Conservation (phyloP, 1,284 basidiomycete species). For the Heterobasidion occidentale region DNA sequence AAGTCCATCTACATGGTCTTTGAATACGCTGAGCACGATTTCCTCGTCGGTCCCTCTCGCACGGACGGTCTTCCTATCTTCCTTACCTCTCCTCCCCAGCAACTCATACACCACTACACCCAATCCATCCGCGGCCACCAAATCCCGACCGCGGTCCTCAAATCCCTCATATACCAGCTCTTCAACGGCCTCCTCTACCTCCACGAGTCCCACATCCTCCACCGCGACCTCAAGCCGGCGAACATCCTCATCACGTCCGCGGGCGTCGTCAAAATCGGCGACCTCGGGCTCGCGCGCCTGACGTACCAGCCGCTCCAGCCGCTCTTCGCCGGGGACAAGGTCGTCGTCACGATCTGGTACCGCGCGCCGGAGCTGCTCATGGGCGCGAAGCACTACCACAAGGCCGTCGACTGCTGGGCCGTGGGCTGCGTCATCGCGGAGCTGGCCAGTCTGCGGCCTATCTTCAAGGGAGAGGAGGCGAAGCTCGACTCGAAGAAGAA, state of each 20-base stretch:
- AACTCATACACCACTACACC: constrained; percentile 97
- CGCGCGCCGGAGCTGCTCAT: constrained; percentile 92
- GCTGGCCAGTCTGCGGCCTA: constrained; percentile 85
- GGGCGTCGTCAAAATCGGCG: constrained; percentile 96
- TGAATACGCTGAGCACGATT: constrained; percentile 98
- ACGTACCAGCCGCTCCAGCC: constrained; percentile 82
- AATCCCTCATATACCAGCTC: constrained; percentile 94
- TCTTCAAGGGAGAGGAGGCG: constrained; percentile 99
- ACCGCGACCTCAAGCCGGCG: constrained; percentile 96
- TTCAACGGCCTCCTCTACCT: constrained; percentile 92
- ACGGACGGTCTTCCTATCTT: neutral
- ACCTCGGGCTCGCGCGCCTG: constrained; percentile 89
- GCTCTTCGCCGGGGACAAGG: constrained; percentile 88
- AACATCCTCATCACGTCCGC: constrained; percentile 91
- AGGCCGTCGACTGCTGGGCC: constrained; percentile 93
- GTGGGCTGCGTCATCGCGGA: constrained; percentile 97
- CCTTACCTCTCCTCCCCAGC: constrained; percentile 36
- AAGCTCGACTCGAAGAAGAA: constrained; percentile 92
- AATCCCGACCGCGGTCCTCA: constrained; percentile 76
- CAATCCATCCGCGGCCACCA: constrained; percentile 69
- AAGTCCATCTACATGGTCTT: constrained; percentile 99
- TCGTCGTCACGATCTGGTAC: constrained; percentile 99
- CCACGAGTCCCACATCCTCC: constrained; percentile 91
- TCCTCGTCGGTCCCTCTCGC: constrained; percentile 54
- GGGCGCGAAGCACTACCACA: constrained; percentile 95